Percentiles rank a stretch among this genome's conserved stretches.
These are phyloP conservation scores for Vigna unguiculata DNA, from an alignment of 306 rosid species.

Conservation along the genomic window DNA sequence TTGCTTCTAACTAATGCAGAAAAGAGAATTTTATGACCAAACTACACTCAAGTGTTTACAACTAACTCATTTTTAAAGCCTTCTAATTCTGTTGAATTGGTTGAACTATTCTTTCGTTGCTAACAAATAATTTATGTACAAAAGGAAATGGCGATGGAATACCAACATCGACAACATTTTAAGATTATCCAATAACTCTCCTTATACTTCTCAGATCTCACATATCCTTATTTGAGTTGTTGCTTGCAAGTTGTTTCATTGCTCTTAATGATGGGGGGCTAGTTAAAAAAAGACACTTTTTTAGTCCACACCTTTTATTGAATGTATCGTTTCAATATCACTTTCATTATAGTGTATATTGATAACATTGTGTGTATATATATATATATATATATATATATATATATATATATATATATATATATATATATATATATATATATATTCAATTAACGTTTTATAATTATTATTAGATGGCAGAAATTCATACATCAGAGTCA, in stretches of 20 bases:
- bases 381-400: too few relatives aligned
- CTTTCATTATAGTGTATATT: slow-evolving; percentile 7
- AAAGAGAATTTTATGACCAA: slow-evolving; percentile 19
- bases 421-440: too few relatives aligned
- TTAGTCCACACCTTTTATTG: slow-evolving; percentile 17
- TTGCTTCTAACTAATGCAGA: background rate
- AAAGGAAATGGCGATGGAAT: slow-evolving; percentile 15
- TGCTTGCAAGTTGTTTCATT: slow-evolving; percentile 8
- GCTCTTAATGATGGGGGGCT: slow-evolving; percentile 12
- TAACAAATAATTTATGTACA: slow-evolving; percentile 1
- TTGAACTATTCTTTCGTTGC: slow-evolving; percentile 35
- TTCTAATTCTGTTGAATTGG: slow-evolving; percentile 36
- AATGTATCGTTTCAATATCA: slow-evolving; percentile 11
- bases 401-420: too few relatives aligned
- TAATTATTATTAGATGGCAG: background rate
- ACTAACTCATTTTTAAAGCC: slow-evolving; percentile 36
- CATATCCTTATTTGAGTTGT: slow-evolving; percentile 16
- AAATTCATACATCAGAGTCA: background rate
- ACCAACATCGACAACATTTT: slow-evolving; percentile 11
- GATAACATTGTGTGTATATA: background rate
- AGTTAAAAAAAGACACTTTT: background rate
- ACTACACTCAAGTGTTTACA: slow-evolving; percentile 7
- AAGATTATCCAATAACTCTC: background rate
- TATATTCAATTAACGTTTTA: too few relatives aligned
- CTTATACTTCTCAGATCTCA: background rate